Conservation (phyloP, 345 rosid species). For the Combretum micranthum region DNA sequence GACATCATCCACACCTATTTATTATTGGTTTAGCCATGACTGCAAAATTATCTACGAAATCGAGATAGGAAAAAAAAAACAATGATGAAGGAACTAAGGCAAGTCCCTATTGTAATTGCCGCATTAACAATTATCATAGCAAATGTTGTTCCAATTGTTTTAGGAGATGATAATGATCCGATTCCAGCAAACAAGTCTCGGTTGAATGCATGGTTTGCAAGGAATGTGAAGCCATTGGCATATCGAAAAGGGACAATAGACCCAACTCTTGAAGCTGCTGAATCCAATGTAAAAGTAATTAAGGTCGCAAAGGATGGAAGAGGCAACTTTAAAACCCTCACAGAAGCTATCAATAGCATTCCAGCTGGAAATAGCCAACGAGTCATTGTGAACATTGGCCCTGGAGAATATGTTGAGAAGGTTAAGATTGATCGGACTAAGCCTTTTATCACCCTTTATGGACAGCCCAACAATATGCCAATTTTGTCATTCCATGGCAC, state of each 20-base stretch:
- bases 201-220: conserved; percentile 30
- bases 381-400: conserved; percentile 44
- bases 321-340: conserved; percentile 40
- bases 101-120: too few species aligned
- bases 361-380: conserved; percentile 37
- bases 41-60: too few species aligned
- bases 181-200: conserved; percentile 29
- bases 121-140: too few species aligned
- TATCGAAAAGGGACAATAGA: conserved; percentile 34
- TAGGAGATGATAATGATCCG: conserved; percentile 12
- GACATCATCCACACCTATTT: too few species aligned
- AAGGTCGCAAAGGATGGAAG: conserved; percentile 18
- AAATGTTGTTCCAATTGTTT: too few species aligned
- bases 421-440: conserved; percentile 28
- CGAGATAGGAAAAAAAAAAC: too few species aligned
- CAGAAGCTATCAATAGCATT: conserved; percentile 43
- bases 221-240: conserved; percentile 25
- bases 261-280: conserved; percentile 39
- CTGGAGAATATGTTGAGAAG: conserved; percentile 10
- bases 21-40: too few species aligned
- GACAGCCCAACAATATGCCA: conserved; percentile 29
- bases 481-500: background rate
- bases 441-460: conserved; percentile 50
- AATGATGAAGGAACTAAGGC: too few species aligned
- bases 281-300: conserved; percentile 24